phyloP scores from a whole-genome alignment of 108 stramenopile genomes.

The Aurantiochytrium sp. region DNA sequence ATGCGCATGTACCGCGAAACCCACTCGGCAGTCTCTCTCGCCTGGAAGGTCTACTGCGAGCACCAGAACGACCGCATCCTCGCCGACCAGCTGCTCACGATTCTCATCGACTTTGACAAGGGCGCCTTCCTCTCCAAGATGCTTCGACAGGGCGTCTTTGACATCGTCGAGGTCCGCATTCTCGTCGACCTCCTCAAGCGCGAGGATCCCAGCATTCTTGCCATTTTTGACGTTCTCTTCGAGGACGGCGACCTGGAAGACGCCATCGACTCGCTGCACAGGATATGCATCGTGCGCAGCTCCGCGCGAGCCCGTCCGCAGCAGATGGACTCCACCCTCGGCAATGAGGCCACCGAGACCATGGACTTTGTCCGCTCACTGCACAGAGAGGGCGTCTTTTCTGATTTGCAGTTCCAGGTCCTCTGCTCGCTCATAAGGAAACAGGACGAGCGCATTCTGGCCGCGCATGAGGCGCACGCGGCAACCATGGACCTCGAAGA shows the following conservation, averaged over 20 bases:
- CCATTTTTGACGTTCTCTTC: not conserved
- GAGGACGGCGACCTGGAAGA: not conserved
- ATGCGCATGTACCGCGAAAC: not conserved
- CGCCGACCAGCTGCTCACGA: slow-evolving; percentile 20
- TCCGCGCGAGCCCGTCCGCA: not conserved
- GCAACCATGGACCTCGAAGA: slow-evolving; percentile 8
- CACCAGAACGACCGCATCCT: slow-evolving; percentile 4
- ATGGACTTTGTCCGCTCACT: not conserved
- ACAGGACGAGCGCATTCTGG: not conserved
- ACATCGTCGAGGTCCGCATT: not conserved
- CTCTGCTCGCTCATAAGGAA: not conserved
- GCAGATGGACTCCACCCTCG: slow-evolving; percentile 1
- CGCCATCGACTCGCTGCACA: not conserved
- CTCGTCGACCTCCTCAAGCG: not conserved
- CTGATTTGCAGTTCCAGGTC: not conserved
- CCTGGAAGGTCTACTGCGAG: slow-evolving; percentile 17
- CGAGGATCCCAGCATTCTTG: not conserved
- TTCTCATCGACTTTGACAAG: not conserved
- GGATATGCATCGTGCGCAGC: not conserved
- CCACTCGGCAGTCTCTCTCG: not conserved
- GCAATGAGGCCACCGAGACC: not conserved
- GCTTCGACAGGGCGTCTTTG: slow-evolving; percentile 16
- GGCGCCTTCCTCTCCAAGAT: not conserved
- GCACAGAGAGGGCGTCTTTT: not conserved
- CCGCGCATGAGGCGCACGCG: not conserved